Conservation (phyloP, 371 early-diverging fungal species). For the Mycotypha africana region DNA sequence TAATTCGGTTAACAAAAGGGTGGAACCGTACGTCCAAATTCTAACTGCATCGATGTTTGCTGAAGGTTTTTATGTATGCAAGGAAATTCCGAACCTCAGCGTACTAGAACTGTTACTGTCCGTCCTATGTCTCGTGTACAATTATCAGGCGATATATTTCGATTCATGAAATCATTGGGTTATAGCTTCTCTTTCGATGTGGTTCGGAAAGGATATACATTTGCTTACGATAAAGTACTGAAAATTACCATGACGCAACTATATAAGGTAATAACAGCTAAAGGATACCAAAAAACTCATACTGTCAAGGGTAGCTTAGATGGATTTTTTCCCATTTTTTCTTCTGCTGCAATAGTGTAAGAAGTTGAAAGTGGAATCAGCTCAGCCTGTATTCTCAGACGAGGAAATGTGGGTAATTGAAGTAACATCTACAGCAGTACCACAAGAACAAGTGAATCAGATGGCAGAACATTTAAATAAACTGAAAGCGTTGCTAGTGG, state of each 20-base stretch:
- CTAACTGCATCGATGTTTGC: neutral
- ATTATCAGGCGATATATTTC: slow-evolving; percentile 41
- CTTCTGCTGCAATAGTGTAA: slow-evolving; percentile 17
- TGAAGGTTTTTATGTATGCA: slow-evolving; percentile 42
- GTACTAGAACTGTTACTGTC: slow-evolving; percentile 39
- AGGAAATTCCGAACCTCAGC: slow-evolving; percentile 45
- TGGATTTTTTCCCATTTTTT: neutral
- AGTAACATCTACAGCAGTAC: slow-evolving; percentile 28
- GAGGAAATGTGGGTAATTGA: slow-evolving; percentile 43
- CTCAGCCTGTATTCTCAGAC: slow-evolving; percentile 20
- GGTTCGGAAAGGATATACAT: slow-evolving; percentile 35
- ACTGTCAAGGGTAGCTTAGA: no score
- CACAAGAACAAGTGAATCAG: slow-evolving; percentile 45
- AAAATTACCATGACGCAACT: slow-evolving; percentile 35
- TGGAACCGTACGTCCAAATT: neutral
- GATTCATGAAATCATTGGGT: slow-evolving; percentile 43
- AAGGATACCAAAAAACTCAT: neutral
- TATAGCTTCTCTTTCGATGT: slow-evolving; percentile 48
- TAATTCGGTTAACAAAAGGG: slow-evolving; percentile 4
- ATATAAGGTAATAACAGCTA: slow-evolving; percentile 26
- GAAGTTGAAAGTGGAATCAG: slow-evolving; percentile 29
- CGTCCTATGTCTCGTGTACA: slow-evolving; percentile 41
- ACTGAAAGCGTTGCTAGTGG: slow-evolving; percentile 32
- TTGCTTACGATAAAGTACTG: slow-evolving; percentile 35
- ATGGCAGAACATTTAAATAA: slow-evolving; percentile 43